phyloP scores from a whole-genome alignment of 306 rosid species.

The Cucurbita pepo region DNA sequence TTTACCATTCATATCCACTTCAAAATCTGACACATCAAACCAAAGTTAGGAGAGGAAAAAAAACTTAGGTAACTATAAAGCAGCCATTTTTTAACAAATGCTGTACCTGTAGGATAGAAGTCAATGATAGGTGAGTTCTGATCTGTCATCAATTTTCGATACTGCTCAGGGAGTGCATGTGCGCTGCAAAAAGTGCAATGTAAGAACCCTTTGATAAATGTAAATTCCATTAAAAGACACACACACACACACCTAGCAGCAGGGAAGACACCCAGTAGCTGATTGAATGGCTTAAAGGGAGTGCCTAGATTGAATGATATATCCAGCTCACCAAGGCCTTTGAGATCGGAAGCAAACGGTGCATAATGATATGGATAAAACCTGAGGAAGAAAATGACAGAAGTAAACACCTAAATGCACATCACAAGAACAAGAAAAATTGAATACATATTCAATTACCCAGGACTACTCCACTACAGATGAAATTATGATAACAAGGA shows the following conservation, averaged over 20 bases:
- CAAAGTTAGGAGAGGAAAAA: background rate
- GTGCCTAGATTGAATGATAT: slow-evolving; percentile 57
- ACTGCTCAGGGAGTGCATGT: slow-evolving; percentile 84
- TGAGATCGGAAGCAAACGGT: slow-evolving; percentile 94
- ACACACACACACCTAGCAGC: slow-evolving; percentile 65
- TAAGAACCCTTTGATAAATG: background rate
- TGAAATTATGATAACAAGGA: background rate
- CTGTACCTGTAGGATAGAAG: slow-evolving; percentile 81
- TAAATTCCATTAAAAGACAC: background rate
- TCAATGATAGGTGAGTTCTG: slow-evolving; percentile 76
- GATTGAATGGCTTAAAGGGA: slow-evolving; percentile 94
- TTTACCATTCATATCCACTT: slow-evolving; percentile 99
- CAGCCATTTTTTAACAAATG: background rate
- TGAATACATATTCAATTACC: background rate
- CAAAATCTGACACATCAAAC: slow-evolving; percentile 55
- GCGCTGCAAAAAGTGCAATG: slow-evolving; percentile 36
- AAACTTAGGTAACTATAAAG: background rate
- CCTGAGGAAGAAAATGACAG: slow-evolving; percentile 28
- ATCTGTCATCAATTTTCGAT: slow-evolving; percentile 77
- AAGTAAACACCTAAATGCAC: background rate
- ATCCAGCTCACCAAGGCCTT: slow-evolving; percentile 50
- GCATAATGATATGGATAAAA: slow-evolving; percentile 98
- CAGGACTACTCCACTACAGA: background rate
- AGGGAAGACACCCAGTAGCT: slow-evolving; percentile 93
- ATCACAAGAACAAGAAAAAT: background rate